These are phyloP conservation scores for Pterulicium gracile DNA, from an alignment of 1,284 basidiomycete genomes.

Conservation along the genomic window DNA sequence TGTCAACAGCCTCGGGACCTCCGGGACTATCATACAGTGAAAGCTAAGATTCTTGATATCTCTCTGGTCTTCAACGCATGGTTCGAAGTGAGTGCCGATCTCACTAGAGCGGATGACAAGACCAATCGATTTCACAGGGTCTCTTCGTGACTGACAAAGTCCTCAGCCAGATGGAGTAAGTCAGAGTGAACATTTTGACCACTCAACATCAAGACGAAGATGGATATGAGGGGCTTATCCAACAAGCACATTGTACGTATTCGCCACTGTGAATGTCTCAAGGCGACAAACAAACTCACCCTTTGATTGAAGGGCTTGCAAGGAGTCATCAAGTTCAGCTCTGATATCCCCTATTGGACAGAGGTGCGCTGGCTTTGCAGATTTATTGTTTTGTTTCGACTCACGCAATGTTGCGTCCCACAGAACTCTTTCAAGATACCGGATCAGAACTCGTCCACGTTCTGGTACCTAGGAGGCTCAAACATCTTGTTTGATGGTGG, in stretches of 20 bases:
- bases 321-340: slow-evolving; percentile 40
- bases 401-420: background rate
- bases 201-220: slow-evolving; percentile 32
- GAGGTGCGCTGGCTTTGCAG: slow-evolving; percentile 23
- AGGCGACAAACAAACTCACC: too few relatives aligned
- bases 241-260: slow-evolving; percentile 37
- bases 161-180: too few relatives aligned
- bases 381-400: background rate
- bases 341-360: slow-evolving; percentile 43
- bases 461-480: slow-evolving; percentile 51
- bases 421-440: slow-evolving; percentile 42
- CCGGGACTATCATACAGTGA: too few relatives aligned
- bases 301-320: slow-evolving; percentile 26
- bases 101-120: too few relatives aligned
- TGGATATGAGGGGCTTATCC: slow-evolving; percentile 42
- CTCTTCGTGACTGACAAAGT: too few relatives aligned
- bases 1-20: too few relatives aligned
- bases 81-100: too few relatives aligned
- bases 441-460: slow-evolving; percentile 48
- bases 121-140: too few relatives aligned
- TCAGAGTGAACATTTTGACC: too few relatives aligned
- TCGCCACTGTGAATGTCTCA: background rate
- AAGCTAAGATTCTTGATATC: too few relatives aligned
- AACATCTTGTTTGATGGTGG: slow-evolving; percentile 48
- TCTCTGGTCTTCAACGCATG: too few relatives aligned